phyloP scores from a whole-genome alignment of 345 rosid species.

The Sonneratia alba region DNA sequence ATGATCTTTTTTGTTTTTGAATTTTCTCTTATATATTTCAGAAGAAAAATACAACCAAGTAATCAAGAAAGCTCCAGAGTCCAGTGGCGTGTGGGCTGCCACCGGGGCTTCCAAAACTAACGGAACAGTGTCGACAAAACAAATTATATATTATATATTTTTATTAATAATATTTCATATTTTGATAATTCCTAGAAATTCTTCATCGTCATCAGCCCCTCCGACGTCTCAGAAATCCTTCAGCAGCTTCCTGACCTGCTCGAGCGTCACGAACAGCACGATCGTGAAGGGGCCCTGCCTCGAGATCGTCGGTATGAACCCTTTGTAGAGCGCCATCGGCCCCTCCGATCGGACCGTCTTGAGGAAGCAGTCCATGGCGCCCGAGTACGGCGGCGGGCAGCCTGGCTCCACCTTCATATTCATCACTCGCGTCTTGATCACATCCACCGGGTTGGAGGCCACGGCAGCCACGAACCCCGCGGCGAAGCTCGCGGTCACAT shows the following conservation, averaged over 20 bases:
- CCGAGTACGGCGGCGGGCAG: constrained; percentile 50
- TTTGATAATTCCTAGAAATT: not conserved
- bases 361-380: constrained; percentile 64
- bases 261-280: constrained; percentile 69
- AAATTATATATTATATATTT: not conserved
- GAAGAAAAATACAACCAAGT: too few species aligned
- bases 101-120: not conserved
- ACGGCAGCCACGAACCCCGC: constrained; percentile 86
- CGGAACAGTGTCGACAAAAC: not conserved
- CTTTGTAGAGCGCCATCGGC: constrained; percentile 69
- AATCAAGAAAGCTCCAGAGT: too few species aligned
- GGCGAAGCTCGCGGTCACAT: constrained; percentile 66
- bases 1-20: too few species aligned
- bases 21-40: too few species aligned
- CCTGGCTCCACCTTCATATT: constrained; percentile 75
- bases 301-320: constrained; percentile 37
- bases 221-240: constrained; percentile 36
- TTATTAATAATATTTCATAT: not conserved
- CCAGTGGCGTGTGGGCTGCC: not conserved
- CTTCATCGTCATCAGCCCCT: not conserved
- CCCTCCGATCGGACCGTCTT: constrained; percentile 78
- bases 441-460: constrained; percentile 75
- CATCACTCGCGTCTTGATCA: constrained; percentile 84
- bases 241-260: constrained; percentile 61
- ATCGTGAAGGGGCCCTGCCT: constrained; percentile 88